Conservation (phyloP, 2,329 filamentous ascomycete genomes). For the Dactylella cylindrospora region DNA sequence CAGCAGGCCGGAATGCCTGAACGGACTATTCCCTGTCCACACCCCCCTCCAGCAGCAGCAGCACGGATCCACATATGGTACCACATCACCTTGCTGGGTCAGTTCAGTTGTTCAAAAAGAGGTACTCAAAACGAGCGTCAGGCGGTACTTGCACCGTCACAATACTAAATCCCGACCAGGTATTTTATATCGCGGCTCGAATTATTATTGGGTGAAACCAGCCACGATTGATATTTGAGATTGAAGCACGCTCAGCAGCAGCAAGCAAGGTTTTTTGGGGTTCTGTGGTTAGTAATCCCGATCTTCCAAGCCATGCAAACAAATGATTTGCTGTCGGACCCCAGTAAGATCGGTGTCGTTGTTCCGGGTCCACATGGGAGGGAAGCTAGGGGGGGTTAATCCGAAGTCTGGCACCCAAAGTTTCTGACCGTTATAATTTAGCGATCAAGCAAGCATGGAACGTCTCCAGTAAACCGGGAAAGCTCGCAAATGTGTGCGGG, state of each 20-base stretch:
- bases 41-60: conserved; percentile 32
- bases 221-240: conserved; percentile 18
- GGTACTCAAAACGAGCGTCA: conserved; percentile 38
- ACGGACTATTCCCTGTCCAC: conserved; percentile 36
- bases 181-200: conserved; percentile 21
- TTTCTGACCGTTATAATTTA: conserved; percentile 38
- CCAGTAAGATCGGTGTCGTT: conserved; percentile 44
- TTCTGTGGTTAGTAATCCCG: conserved; percentile 41
- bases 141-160: not conserved
- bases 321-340: conserved; percentile 30
- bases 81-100: too few relatives aligned
- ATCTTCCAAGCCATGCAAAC: conserved; percentile 36
- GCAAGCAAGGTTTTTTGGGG: conserved; percentile 16
- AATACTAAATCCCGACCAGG: conserved; percentile 40
- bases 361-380: conserved; percentile 44
- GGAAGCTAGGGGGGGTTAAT: conserved; percentile 44
- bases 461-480: conserved; percentile 43
- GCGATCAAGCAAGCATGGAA: conserved; percentile 41
- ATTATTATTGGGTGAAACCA: conserved; percentile 14
- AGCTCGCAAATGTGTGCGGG: conserved; percentile 12
- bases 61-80: too few relatives aligned
- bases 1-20: conserved; percentile 9
- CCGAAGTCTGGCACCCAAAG: conserved; percentile 40
- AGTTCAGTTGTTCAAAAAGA: conserved; percentile 43
- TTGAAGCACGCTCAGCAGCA: conserved; percentile 15